Base-by-base conservation (phyloP, 78 protist genomes). In the Dictyostelium firmibasis region DNA sequence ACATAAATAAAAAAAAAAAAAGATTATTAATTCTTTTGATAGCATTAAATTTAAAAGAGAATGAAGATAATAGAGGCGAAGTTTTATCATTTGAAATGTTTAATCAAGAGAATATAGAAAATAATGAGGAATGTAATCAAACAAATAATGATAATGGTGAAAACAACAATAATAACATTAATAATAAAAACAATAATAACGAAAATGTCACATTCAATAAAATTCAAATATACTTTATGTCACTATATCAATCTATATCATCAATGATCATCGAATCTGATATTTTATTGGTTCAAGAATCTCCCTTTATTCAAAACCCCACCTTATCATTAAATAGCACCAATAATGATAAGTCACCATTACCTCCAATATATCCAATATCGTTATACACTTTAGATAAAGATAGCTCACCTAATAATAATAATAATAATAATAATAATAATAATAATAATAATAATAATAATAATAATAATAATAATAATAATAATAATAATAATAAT, bases 291-390 rank as follows among this genome's bases (percentile, higher is more conserved):
- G 84, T 83, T 5, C 50, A 31, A 16, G 92, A 86, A 77, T 86
- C 92, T 60, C 92, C 92, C 10, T 86, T 86, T 60, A 77, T 76
- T 7, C 62, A 74, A 47, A 47, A 33, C 9, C 86, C 86, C 2
- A 81, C 27, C 5, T 53, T 81, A 7, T 33, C 86, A 81, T 53
- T 57, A 35, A 31, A 81, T 14, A 14, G 10, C 25, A 16, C 41
- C 27, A 0, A 23, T 13, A 29, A 53, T 81, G 13, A 57, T 38
- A 1, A 11, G 5, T 33, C 44, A 47, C 10, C 57, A 81, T 3
- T 81, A 47, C 86, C 86, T 13, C 86, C 86, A 33, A 20, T 81
- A 47, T 53, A 81, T 25, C 86, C 86, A 33, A 9, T 81, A 81
- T 81, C 86, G 33, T 6, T 81, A 57, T 81, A 31, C 10, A 57